Evolutionary conservation across 2,329 filamentous ascomycete species (phyloP), one percentile per base, ranked within the genome.

Genomic region (Hirsutella rhossiliensis): DNA sequence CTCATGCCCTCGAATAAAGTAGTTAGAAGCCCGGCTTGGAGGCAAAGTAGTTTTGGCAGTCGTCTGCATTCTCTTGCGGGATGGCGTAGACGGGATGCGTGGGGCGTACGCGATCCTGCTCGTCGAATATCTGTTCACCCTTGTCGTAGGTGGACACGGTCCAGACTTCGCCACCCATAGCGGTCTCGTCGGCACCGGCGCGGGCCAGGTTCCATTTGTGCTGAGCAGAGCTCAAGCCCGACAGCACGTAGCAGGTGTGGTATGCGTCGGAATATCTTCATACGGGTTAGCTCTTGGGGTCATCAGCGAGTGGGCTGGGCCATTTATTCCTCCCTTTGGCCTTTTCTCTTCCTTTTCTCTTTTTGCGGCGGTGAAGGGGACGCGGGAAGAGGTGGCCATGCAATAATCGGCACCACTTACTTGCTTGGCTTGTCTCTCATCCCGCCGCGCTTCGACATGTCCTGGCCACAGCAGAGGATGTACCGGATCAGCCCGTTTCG

Each of bases 401-500:
- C n/a, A 12, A 12, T n/a, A 32, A 32, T 32, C n/a, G 34, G 5
- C 13, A 23, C 45, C 43, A 73, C 83, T 66, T 72, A 88, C 80
- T 88, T 88, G 62, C 84, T 82, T 13, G 92, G 92, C 66, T 98
- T 98, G 65, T 98, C 92, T 57, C 89, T 76, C 62, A 98, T 69
- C 1, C 92, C 92, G 43, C 90, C 90, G 47, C 77, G 73, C 58
- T 66, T 74, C 39, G 71, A 67, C 56, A 76, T 69, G 47, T 85
- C 82, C 57, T 97, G 92, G 56, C 87, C 92, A 59, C 89, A 96
- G 52, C 77, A 80, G 13, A 97, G 71, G 48, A 97, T 92, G 62
- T 97, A 98, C 49, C 90, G 76, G 44, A 87, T 82, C 54, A 97
- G 68, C 7, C 85, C 92, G 56, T 92, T 82, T 43, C 87, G 80